Evolutionary conservation across 1,284 basidiomycete species (phyloP).

Genomic region (Exobasidium cylindrosporum): DNA sequence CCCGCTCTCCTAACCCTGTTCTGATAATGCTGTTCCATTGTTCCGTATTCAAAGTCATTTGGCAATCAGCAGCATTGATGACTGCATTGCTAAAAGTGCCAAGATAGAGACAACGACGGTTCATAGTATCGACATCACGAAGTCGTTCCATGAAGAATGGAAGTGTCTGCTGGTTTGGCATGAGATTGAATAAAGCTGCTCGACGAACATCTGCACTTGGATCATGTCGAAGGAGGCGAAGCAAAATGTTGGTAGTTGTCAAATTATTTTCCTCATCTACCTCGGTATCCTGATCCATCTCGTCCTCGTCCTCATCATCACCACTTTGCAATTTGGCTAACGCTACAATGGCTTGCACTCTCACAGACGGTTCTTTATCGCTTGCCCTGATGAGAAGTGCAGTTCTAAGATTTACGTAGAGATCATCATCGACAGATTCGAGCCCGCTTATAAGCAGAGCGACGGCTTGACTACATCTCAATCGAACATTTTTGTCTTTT

Average conservation of each 20-base stretch:
- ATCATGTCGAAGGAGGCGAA: conserved; percentile 73
- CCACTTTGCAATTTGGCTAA: conserved; percentile 78
- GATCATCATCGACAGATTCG: conserved; percentile 63
- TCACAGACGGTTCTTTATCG: conserved; percentile 81
- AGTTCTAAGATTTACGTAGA: conserved; percentile 68
- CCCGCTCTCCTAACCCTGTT: conserved; percentile 83
- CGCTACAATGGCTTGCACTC: conserved; percentile 79
- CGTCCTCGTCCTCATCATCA: conserved; percentile 34
- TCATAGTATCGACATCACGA: conserved; percentile 77
- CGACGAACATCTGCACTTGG: conserved; percentile 75
- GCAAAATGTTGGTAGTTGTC: conserved; percentile 60
- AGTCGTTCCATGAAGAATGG: conserved; percentile 73
- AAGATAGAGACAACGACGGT: conserved; percentile 77
- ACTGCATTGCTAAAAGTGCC: conserved; percentile 47
- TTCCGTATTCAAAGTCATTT: not conserved
- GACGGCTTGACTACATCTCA: conserved; percentile 75
- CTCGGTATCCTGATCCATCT: conserved; percentile 64
- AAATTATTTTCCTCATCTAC: conserved; percentile 67
- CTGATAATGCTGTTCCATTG: conserved; percentile 34
- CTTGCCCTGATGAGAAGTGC: conserved; percentile 72
- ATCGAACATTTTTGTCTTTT: conserved; percentile 84
- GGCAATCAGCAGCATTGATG: conserved; percentile 1
- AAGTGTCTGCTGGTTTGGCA: conserved; percentile 64
- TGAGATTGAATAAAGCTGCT: conserved; percentile 76
- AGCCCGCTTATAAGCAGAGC: conserved; percentile 44